Evolutionary conservation across 2,329 filamentous ascomycete species (phyloP), one percentile per base, ranked within the genome.

Genomic region (Periconia digitata): DNA sequence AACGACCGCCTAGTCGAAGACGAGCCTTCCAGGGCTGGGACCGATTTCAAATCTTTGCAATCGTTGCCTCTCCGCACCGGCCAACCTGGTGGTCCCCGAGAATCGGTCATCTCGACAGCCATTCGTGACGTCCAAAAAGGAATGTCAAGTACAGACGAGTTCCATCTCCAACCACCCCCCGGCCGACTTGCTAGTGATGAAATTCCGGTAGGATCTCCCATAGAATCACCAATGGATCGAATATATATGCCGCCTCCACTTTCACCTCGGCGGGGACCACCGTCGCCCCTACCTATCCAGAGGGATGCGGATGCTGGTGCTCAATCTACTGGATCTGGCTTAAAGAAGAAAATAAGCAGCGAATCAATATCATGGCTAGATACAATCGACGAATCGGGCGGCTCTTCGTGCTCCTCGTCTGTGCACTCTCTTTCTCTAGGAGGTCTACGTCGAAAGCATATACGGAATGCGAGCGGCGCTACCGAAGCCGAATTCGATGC

Each of bases 301-400:
- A 55, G 53, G 15, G 60, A 61, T 13, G 32, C 50, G 8, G 59
- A 67, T 41, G 46, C 58, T 8, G 59, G 46, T 16, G 56, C 57
- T 13, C 56, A 54, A 12, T 34, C 60, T 15, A 40, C 51, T 17
- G 47, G 56, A 23, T 17, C 54, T 34, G 56, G 55, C 22, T 67
- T 71, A 44, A 54, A 63, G 32, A 71, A 83, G 51, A 85, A 83
- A 20, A 79, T 82, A 10, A 92, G 89, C 63, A 85, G 87, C 52
- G 89, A 91, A 66, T 90, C 89, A 4, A 90, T 88, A 44, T 95
- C 91, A 1, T 96, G 92, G 92, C 74, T 96, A n/a, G 90, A 96
- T 65, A 92, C 90, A 1, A 94, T 95, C 47, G 89, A 95, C 66
- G 92, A 96, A 60, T 96, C 91, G 18, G 89, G 86, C 29, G 87